A percentile compares a stretch with the other conserved stretches of the same genome.
Evolutionary conservation across 352 stramenopile genomes (phyloP).

Genomic region (Phytophthora citrophthora): DNA sequence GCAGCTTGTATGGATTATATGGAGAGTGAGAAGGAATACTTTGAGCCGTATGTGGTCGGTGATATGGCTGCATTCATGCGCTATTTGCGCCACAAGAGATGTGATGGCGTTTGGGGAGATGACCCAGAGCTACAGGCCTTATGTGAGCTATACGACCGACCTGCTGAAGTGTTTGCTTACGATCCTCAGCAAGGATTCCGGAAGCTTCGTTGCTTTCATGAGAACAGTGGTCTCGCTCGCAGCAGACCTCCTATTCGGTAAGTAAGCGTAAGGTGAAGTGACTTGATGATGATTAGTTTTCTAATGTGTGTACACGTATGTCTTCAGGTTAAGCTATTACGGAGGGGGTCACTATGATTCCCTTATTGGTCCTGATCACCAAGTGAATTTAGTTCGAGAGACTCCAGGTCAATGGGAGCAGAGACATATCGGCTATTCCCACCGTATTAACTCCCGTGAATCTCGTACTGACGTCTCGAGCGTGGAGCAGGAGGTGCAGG

Average conservation of each 20-base stretch:
- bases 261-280: background rate
- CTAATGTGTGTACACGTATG: background rate
- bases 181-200: constrained; percentile 69
- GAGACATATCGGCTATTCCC: constrained; percentile 70
- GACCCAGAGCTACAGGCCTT: constrained; percentile 97
- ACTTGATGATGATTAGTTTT: background rate
- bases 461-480: constrained; percentile 26
- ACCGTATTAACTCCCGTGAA: constrained; percentile 73
- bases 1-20: constrained; percentile 96
- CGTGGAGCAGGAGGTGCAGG: constrained; percentile 36
- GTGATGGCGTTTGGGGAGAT: constrained; percentile 93
- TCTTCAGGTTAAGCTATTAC: constrained; percentile 89
- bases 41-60: constrained; percentile 92
- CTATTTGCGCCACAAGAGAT: constrained; percentile 93
- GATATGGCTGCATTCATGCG: constrained; percentile 86
- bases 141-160: constrained; percentile 94
- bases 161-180: constrained; percentile 92
- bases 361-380: constrained; percentile 67
- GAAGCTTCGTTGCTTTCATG: constrained; percentile 91
- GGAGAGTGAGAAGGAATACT: constrained; percentile 92
- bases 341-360: constrained; percentile 93
- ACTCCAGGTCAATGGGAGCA: constrained; percentile 70
- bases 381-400: constrained; percentile 64
- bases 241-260: constrained; percentile 77
- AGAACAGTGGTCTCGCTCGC: constrained; percentile 63